Conservation (phyloP, 768 basidiomycete genomes). For the Dioszegia crocea region DNA sequence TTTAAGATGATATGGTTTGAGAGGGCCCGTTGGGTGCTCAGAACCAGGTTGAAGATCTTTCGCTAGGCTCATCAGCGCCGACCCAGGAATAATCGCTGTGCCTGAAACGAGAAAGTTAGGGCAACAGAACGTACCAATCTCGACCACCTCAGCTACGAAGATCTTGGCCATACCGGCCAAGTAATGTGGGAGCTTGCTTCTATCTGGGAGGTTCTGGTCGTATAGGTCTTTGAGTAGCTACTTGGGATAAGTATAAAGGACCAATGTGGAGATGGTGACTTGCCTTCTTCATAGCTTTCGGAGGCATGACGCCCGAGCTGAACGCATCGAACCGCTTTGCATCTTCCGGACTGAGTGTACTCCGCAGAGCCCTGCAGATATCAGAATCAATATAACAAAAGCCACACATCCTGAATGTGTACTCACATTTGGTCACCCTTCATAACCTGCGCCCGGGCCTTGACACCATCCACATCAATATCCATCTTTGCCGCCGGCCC, state of each 20-base stretch:
- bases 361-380: constrained; percentile 21
- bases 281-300: constrained; percentile 29
- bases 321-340: constrained; percentile 38
- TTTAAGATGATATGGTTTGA: constrained; percentile 36
- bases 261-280: not conserved
- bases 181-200: constrained; percentile 11
- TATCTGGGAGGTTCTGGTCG: constrained; percentile 27
- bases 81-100: not conserved
- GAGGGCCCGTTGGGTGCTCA: constrained; percentile 27
- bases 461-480: constrained; percentile 6
- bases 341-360: constrained; percentile 29
- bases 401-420: not conserved
- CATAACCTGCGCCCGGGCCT: constrained; percentile 1
- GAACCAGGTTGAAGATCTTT: constrained; percentile 34
- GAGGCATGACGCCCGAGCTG: constrained; percentile 20
- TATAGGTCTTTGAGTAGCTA: constrained; percentile 38
- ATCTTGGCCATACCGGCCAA: constrained; percentile 40
- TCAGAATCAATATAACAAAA: not conserved
- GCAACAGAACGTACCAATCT: constrained; percentile 41
- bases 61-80: constrained; percentile 15
- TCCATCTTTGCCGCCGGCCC: constrained; percentile 4
- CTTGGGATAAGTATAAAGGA: not conserved
- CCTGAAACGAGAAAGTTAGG: not conserved
- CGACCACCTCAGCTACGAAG: constrained; percentile 41
- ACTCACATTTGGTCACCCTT: constrained; percentile 5